Evolutionary conservation across 495 filamentous ascomycete genomes (phyloP), one percentile per base, ranked within the genome.

Genomic region (Penicillium samsonianum): DNA sequence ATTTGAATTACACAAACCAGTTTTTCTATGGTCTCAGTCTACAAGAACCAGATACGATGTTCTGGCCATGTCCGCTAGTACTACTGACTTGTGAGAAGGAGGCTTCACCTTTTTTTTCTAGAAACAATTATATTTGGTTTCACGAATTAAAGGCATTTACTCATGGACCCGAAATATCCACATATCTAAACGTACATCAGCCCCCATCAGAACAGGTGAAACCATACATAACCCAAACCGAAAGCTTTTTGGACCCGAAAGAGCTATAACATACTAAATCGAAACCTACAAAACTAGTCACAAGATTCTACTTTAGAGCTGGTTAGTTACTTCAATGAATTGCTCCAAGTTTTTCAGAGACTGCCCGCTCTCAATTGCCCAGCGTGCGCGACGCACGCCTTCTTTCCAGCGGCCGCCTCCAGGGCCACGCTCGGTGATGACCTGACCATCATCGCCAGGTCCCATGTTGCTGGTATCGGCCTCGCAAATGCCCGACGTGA

Each of bases 401-500:
- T 94, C 91, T 75, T 91, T 97, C 95, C 94, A 98, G 58, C 92
- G 80, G 14, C 86, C 84, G 25, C 90, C 90, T 11, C 88, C 91
- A 5, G 92, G 91, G 2, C 92, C 92, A 30, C 85, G 78, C 68
- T 96, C 90, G 30, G 68, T 82, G 57, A 96, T 82, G 25, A 96
- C 91, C 57, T 85, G 71, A 1, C 85, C 87, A 65, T 86, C 84
- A 62, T 87, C 84, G 0, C 89, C 89, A 57, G 83, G 80, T 7
- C 88, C 91, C 85, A 91, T 89, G 63, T 83, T 74, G 64, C 87
- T 90, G 28, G 77, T 81, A 33, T 93, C 87, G 1, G 86, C 83
- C 54, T 96, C 93, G 63, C 92, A 94, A n/a, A 95, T 72, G 0
- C 95, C 95, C 1, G 89, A 79, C 7, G 87, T 82, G 1, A 92